Base-by-base conservation (phyloP, 768 basidiomycete genomes). In the Tricholoma saponaceum region DNA sequence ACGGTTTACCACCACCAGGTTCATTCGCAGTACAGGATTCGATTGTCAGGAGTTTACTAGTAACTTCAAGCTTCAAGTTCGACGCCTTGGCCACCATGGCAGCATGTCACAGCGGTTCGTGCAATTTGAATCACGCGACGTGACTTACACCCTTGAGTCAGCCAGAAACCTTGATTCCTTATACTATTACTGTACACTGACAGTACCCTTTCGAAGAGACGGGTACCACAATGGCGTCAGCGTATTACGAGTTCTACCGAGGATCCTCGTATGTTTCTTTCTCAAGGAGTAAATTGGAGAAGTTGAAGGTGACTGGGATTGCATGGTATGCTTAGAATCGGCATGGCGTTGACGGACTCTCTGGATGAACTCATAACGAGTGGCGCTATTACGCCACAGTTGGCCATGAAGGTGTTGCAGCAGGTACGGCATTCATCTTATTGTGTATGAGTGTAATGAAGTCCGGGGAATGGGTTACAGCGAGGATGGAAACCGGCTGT, bases 401-500 rank as follows among this genome's bases (percentile, higher is more conserved):
- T 98, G 64, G 97, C 96, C n/a, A 93, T 98, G 89, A 92, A 96
- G 73, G 93, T 97, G n/a, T 74, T 98, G 58, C 89, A 90, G 69
- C 96, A 98, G 91, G 96, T 97, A 64, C 61, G 69, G 67, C 30
- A 56, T 52, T 39, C 55, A 23, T 49, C 49, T 30, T 30, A 37
- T 14, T 51, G 49, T 18, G 25, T 28, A 32, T 9, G 30, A n/a
- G n/a, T n/a, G n/a, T n/a, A n/a, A n/a, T 20, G 47, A 8, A 51
- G 30, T 56, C n/a, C 26, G 25, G 55, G 28, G 35, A 37, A 37
- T 37, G 2, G 35, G 33, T 37, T 26, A 22, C n/a, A n/a, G 25
- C 14, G 26, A 5, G 52, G 8, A 20, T 10, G 37, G 25, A 12
- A 20, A 52, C 22, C 39, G 56, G 52, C 25, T 22, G 20, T 54